Conservation (phyloP, 805 yeast genomes). For the Kodamaea kaohsiungensis region DNA sequence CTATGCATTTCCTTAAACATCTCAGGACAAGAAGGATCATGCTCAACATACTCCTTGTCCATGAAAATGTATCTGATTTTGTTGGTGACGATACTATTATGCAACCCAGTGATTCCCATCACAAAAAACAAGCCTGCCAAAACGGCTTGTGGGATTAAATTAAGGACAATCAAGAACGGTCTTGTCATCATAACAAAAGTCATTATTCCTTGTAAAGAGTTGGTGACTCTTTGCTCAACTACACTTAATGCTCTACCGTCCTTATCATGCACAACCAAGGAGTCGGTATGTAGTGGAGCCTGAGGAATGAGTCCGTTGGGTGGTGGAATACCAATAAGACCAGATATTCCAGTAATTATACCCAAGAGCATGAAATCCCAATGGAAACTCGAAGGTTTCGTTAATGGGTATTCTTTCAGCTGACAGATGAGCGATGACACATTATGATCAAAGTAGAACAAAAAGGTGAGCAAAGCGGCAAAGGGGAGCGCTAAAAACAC, state of each 20-base stretch:
- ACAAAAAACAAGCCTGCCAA: slow-evolving; percentile 89
- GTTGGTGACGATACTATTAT: slow-evolving; percentile 62
- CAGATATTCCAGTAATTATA: slow-evolving; percentile 81
- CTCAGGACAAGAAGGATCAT: slow-evolving; percentile 39
- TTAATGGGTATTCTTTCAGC: slow-evolving; percentile 73
- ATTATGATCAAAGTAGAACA: slow-evolving; percentile 94
- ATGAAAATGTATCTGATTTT: slow-evolving; percentile 63
- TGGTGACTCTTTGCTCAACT: slow-evolving; percentile 88
- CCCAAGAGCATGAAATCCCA: slow-evolving; percentile 89
- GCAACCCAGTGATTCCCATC: slow-evolving; percentile 84
- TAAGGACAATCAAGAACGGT: slow-evolving; percentile 79
- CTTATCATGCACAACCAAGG: slow-evolving; percentile 59
- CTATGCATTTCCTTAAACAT: slow-evolving; percentile 31
- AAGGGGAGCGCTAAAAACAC: slow-evolving; percentile 91
- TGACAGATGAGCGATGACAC: slow-evolving; percentile 94
- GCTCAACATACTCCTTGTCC: slow-evolving; percentile 46
- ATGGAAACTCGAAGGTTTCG: slow-evolving; percentile 88
- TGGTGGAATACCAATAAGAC: slow-evolving; percentile 88
- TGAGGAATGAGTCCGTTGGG: slow-evolving; percentile 97
- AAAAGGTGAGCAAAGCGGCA: slow-evolving; percentile 77
- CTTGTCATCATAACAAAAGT: slow-evolving; percentile 87
- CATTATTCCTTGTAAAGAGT: slow-evolving; percentile 79
- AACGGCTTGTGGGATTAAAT: slow-evolving; percentile 88
- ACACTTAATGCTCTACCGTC: slow-evolving; percentile 50
- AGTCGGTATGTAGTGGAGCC: slow-evolving; percentile 89